These are phyloP conservation scores for Kurtzmaniella quercitrusa DNA, from an alignment of 1,139 yeast species.

Conservation along the genomic window DNA sequence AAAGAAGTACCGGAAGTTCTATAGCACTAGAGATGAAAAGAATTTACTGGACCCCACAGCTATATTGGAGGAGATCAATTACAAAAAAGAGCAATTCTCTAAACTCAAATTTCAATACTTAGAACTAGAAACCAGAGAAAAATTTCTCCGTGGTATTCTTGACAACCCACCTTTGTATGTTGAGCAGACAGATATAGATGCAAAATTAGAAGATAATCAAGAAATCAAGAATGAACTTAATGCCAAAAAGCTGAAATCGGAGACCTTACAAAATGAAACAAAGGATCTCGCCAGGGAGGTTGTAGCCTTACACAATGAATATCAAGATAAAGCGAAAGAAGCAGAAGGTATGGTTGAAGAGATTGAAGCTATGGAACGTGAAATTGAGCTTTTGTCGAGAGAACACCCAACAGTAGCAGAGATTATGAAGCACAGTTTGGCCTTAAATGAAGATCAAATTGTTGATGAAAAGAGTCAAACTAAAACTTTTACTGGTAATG, in stretches of 20 bases:
- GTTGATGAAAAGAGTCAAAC: background rate
- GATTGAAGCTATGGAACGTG: slow-evolving; percentile 7
- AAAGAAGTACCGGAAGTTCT: slow-evolving; percentile 3
- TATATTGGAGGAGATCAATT: slow-evolving; percentile 27
- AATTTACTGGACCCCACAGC: slow-evolving; percentile 17
- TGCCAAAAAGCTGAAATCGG: slow-evolving; percentile 2
- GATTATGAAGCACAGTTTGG: background rate
- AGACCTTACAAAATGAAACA: slow-evolving; percentile 1
- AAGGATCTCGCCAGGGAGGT: slow-evolving; percentile 5
- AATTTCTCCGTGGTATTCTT: slow-evolving; percentile 41
- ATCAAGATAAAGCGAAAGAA: slow-evolving; percentile 4
- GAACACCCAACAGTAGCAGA: slow-evolving; percentile 1
- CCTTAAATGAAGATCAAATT: background rate
- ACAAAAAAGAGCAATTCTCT: slow-evolving; percentile 38
- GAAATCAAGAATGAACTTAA: slow-evolving; percentile 4
- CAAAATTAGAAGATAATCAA: slow-evolving; percentile 1
- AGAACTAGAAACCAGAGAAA: slow-evolving; percentile 66
- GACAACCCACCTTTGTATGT: slow-evolving; percentile 8
- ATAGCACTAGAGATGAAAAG: slow-evolving; percentile 1
- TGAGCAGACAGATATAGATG: slow-evolving; percentile 6
- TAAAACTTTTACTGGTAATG: background rate
- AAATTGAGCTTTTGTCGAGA: background rate
- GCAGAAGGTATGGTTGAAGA: slow-evolving; percentile 5
- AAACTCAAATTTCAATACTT: slow-evolving; percentile 57
- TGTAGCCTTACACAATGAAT: slow-evolving; percentile 4